Conservation (phyloP, 768 basidiomycete genomes). For the Lyophyllum shimeji region DNA sequence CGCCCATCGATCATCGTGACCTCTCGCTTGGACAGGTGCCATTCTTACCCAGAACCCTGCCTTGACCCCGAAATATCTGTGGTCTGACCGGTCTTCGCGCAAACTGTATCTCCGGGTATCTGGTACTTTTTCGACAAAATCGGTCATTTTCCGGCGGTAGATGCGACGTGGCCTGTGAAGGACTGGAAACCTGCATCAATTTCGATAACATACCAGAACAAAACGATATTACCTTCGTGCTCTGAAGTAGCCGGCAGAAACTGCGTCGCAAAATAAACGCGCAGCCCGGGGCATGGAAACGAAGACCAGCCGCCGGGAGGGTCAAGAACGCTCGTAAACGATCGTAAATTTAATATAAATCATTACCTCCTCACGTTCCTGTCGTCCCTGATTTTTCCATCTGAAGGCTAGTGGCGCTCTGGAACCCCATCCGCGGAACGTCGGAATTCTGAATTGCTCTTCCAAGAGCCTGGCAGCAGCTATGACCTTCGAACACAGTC, state of each 20-base stretch:
- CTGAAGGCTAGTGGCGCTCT: background rate
- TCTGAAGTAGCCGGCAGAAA: background rate
- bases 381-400: background rate
- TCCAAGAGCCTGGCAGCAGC: background rate
- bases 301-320: background rate
- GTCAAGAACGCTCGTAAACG: background rate
- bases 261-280: background rate
- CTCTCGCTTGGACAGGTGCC: slow-evolving; percentile 4
- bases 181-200: background rate
- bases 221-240: background rate
- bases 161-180: background rate
- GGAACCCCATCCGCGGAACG: background rate
- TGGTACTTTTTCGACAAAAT: background rate
- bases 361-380: background rate
- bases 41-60: background rate
- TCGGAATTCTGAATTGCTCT: background rate
- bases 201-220: background rate
- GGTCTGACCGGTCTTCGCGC: background rate
- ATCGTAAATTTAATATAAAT: background rate
- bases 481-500: no score
- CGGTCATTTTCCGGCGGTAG: background rate
- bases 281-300: background rate
- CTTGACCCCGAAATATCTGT: background rate
- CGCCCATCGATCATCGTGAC: background rate
- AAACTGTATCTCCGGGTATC: background rate